phyloP scores from a whole-genome alignment of 345 rosid genomes.

The Microcos paniculata region DNA sequence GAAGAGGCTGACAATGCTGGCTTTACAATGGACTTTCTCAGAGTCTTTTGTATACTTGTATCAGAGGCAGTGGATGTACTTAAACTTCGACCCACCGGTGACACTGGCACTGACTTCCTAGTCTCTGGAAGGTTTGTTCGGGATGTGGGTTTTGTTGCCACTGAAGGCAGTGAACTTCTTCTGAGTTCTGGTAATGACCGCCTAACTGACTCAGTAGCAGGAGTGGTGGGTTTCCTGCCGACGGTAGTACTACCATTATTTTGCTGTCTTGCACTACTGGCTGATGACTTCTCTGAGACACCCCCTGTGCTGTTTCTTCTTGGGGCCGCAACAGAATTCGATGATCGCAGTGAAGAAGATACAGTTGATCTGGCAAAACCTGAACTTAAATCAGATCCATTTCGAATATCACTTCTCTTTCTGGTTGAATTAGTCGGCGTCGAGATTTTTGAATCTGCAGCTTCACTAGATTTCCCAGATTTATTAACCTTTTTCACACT shows the following conservation, averaged over 20 bases:
- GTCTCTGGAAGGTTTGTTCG: conserved; percentile 46
- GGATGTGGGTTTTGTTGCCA: conserved; percentile 45
- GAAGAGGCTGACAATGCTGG: conserved; percentile 46
- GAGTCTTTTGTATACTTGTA: conserved; percentile 41
- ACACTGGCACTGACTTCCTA: conserved; percentile 47
- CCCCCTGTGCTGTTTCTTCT: conserved; percentile 95
- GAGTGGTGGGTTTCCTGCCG: conserved; percentile 44
- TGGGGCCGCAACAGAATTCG: conserved; percentile 47
- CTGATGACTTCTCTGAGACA: conserved; percentile 47
- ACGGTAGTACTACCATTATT: conserved; percentile 30
- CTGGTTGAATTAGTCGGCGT: conserved; percentile 43
- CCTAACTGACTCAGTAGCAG: conserved; percentile 52
- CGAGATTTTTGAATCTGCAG: conserved; percentile 40
- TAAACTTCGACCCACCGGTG: conserved; percentile 49
- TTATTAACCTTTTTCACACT: conserved; percentile 35
- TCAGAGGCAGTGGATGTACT: conserved; percentile 53
- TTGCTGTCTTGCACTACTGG: conserved; percentile 29
- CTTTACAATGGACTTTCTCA: conserved; percentile 48
- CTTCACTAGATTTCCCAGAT: conserved; percentile 37
- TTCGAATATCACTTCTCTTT: conserved; percentile 51
- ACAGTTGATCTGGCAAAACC: conserved; percentile 44
- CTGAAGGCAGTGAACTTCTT: conserved; percentile 75
- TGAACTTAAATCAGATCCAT: conserved; percentile 34
- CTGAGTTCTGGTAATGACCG: conserved; percentile 82
- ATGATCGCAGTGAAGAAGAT: conserved; percentile 41